Conservation (phyloP, 306 rosid species). For the Rubus idaeus region DNA sequence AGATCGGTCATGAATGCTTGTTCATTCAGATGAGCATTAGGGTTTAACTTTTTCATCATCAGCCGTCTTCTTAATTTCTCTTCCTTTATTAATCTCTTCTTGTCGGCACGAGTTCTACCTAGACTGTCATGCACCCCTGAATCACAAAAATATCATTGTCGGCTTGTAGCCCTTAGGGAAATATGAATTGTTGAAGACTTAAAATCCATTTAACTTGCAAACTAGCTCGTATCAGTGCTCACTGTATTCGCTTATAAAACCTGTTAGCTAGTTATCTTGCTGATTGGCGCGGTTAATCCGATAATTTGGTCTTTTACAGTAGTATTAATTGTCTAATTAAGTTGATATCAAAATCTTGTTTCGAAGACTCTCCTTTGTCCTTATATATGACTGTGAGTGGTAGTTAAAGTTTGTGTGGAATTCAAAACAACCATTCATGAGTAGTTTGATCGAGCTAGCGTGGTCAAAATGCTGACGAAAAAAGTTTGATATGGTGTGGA, state of each 20-base stretch:
- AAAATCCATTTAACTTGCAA: too few species aligned
- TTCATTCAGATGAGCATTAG: conserved; percentile 12
- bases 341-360: not conserved
- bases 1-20: not conserved
- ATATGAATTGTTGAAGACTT: too few species aligned
- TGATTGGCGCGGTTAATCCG: too few species aligned
- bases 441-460: not conserved
- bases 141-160: too few species aligned
- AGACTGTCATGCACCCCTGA: too few species aligned
- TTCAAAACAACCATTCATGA: not conserved
- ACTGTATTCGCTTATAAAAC: too few species aligned
- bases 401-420: not conserved
- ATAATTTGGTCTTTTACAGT: not conserved
- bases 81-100: not conserved
- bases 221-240: too few species aligned
- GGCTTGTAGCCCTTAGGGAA: too few species aligned
- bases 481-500: not conserved
- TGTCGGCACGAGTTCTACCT: not conserved
- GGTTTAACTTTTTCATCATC: conserved; percentile 1
- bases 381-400: not conserved
- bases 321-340: too few species aligned
- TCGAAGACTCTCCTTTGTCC: not conserved
- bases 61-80: not conserved
- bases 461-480: conserved; percentile 5
- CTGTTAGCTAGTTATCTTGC: too few species aligned